Conservation (phyloP, 1,284 basidiomycete species). For the Cronartium ribicola region DNA sequence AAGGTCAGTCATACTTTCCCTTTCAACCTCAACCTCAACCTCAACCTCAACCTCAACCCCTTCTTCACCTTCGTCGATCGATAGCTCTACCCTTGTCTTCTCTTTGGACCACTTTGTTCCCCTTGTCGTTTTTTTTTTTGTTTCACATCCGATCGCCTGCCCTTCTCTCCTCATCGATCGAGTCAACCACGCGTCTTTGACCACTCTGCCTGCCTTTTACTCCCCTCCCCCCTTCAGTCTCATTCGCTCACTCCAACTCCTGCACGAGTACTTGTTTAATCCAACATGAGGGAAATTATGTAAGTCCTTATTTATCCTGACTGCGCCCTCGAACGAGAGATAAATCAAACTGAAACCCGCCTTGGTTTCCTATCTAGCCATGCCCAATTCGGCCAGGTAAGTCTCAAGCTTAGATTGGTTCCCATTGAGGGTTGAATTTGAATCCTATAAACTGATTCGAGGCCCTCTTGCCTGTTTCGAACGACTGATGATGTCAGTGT, state of each 20-base stretch:
- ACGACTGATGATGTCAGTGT: slow-evolving; percentile 16
- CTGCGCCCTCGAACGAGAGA: not conserved
- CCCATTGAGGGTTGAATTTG: not conserved
- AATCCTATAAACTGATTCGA: not conserved
- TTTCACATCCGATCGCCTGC: not conserved
- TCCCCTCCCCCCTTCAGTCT: no score
- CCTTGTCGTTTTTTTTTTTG: not conserved
- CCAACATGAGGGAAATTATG: slow-evolving; percentile 41
- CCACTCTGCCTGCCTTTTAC: no score
- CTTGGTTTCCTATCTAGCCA: slow-evolving; percentile 6
- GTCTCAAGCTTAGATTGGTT: slow-evolving; percentile 7
- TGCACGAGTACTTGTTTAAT: not conserved
- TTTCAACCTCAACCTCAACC: not conserved
- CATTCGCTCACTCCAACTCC: no score
- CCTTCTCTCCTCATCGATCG: not conserved
- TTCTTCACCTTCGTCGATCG: not conserved
- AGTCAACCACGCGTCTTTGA: no score
- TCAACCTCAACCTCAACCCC: not conserved
- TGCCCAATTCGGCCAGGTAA: slow-evolving; percentile 40
- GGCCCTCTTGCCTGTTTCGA: not conserved
- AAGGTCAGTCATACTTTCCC: no score
- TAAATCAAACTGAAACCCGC: not conserved
- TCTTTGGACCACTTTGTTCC: not conserved
- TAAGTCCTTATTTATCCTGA: slow-evolving; percentile 1
- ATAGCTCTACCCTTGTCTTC: not conserved